Percentiles rank a stretch among this genome's conserved stretches.
Evolutionary conservation across 1,284 basidiomycete genomes (phyloP).

Genomic region (Rhodotorula sp.): DNA sequence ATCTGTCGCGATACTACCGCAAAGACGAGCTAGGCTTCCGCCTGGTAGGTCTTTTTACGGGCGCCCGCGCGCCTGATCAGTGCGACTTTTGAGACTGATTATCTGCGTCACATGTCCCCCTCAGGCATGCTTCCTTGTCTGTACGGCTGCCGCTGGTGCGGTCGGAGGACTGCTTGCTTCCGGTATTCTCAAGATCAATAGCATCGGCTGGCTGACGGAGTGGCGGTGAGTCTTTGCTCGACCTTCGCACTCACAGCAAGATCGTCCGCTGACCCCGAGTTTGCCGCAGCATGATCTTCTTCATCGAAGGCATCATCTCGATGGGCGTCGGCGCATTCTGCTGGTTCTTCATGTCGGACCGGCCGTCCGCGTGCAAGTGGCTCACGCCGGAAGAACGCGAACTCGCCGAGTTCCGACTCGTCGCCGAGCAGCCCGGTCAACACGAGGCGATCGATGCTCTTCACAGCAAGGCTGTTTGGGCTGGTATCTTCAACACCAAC

Average conservation of each 20-base stretch:
- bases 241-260: conserved; percentile 38
- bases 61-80: no score
- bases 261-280: not conserved
- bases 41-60: conserved; percentile 12
- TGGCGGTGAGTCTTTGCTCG: conserved; percentile 29
- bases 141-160: conserved; percentile 40
- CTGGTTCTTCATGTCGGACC: conserved; percentile 48
- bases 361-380: conserved; percentile 49
- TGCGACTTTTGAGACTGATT: conserved; percentile 15
- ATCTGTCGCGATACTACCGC: conserved; percentile 30
- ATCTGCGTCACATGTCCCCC: not conserved
- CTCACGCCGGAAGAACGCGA: conserved; percentile 48
- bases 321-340: conserved; percentile 46
- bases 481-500: conserved; percentile 41
- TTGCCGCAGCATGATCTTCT: not conserved
- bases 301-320: conserved; percentile 50
- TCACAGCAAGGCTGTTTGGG: conserved; percentile 35
- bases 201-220: conserved; percentile 29
- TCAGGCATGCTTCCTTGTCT: conserved; percentile 10
- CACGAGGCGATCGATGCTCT: conserved; percentile 46
- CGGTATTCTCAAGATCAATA: conserved; percentile 29
- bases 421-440: conserved; percentile 50
- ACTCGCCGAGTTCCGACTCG: conserved; percentile 43
- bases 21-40: conserved; percentile 49
- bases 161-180: conserved; percentile 46